Base-by-base conservation (phyloP, 805 yeast genomes). In the Wickerhamomyces hampshirensis region DNA sequence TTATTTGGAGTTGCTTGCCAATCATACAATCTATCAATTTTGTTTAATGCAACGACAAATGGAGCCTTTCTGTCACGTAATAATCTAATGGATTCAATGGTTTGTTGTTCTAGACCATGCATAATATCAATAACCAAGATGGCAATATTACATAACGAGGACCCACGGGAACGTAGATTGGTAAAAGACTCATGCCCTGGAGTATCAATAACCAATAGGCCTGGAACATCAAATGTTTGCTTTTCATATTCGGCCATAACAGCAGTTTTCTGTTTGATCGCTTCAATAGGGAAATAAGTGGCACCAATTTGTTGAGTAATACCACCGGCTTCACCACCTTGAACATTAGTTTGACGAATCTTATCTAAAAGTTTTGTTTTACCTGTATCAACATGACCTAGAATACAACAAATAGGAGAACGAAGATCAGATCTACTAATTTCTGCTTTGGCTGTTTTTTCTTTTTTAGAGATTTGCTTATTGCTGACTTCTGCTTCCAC, bases 321-420 rank as follows among this genome's bases (percentile, higher is more conserved):
- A 71, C 99, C 99, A 71, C 99, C 99, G 38, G 99, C 99, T 70
- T 93, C 99, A 59, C 98, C 99, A 62, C 97, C 99, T 71, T 93
- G 99, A 43, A 93, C 99, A 58, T 93, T 93, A 28, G 98, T 93
- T 70, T 91, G 97, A 70, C 99, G 91, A 51, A 93, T 81, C 66
- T 93, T 93, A 61, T 93, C 99, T 61, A 93, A 73, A 48, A 93
- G 75, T 62, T 93, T 93, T 49, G 99, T 93, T 67, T 93, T 93
- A 80, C 99, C 99, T 40, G 98, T 93, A 74, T 93, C 99, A 65
- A 93, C 99, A 71, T 93, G 99, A 60, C 99, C 99, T 63, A 93
- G 75, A 56, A 93, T 93, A 83, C 96, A 88, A 66, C 98, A 93
- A 60, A 93, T 93, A 47, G 99, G 99, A 46, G 99, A 93, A 67